These are phyloP conservation scores for Trametes cubensis DNA, from an alignment of 768 basidiomycete species.

Conservation along the genomic window DNA sequence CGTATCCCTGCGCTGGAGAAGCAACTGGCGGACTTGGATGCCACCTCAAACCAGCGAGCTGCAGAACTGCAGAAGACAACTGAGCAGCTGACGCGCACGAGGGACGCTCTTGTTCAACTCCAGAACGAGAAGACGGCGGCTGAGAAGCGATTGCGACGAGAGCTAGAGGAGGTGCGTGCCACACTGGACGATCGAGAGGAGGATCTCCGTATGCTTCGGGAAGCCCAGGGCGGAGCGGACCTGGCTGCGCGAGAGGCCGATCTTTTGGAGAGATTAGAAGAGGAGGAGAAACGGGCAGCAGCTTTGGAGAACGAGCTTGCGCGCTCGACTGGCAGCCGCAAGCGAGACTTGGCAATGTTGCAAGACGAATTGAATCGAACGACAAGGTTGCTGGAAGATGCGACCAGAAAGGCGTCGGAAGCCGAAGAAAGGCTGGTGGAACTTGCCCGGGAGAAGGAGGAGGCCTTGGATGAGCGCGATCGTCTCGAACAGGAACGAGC, in stretches of 20 bases:
- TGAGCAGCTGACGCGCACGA: constrained; percentile 48
- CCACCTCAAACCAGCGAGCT: constrained; percentile 48
- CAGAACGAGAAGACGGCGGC: constrained; percentile 63
- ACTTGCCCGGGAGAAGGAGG: constrained; percentile 59
- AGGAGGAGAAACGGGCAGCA: constrained; percentile 68
- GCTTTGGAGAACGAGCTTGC: constrained; percentile 55
- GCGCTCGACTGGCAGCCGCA: constrained; percentile 39
- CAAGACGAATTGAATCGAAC: constrained; percentile 43
- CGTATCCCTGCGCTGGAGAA: constrained; percentile 55
- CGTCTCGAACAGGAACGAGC: constrained; percentile 10
- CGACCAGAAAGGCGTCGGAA: constrained; percentile 43
- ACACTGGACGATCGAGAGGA: constrained; percentile 59
- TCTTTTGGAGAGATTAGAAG: constrained; percentile 66
- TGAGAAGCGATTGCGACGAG: constrained; percentile 49
- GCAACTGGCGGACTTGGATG: constrained; percentile 53
- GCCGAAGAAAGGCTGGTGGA: constrained; percentile 48
- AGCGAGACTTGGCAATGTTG: constrained; percentile 24
- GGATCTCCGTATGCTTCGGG: constrained; percentile 53
- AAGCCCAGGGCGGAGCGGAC: constrained; percentile 38
- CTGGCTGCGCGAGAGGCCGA: constrained; percentile 59
- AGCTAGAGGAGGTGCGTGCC: constrained; percentile 47
- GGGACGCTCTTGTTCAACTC: constrained; percentile 50
- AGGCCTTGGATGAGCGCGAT: constrained; percentile 40
- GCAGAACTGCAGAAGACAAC: constrained; percentile 44
- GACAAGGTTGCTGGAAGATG: constrained; percentile 38